Conservation (phyloP, 2,329 filamentous ascomycete species). For the Monilinia polystroma region DNA sequence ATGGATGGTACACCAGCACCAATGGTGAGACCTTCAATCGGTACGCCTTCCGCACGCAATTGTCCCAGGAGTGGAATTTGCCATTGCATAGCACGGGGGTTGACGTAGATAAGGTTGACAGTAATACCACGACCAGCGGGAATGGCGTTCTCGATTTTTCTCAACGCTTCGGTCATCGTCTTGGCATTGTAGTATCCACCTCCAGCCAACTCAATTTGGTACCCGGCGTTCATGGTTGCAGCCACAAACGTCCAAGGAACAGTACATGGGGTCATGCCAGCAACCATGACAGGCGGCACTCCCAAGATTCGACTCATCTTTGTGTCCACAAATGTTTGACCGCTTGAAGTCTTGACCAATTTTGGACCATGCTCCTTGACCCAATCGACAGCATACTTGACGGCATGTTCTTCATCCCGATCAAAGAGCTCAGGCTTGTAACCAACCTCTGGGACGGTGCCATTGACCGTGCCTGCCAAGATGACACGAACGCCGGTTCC, state of each 20-base stretch:
- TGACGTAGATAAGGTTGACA: constrained; percentile 89
- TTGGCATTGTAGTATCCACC: constrained; percentile 85
- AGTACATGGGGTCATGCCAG: constrained; percentile 90
- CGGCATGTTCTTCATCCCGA: constrained; percentile 88
- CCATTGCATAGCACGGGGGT: constrained; percentile 86
- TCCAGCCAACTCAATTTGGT: constrained; percentile 86
- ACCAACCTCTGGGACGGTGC: constrained; percentile 84
- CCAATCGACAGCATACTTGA: constrained; percentile 96
- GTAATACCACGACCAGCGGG: constrained; percentile 84
- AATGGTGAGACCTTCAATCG: constrained; percentile 89
- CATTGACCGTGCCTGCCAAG: constrained; percentile 87
- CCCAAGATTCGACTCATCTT: constrained; percentile 90
- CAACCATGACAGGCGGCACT: constrained; percentile 83
- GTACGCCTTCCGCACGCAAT: constrained; percentile 79
- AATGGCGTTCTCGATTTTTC: constrained; percentile 81
- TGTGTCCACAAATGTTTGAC: constrained; percentile 90
- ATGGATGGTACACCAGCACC: constrained; percentile 92
- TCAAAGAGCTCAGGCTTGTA: constrained; percentile 99
- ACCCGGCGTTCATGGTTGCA: constrained; percentile 92
- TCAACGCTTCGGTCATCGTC: constrained; percentile 77
- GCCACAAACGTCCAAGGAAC: constrained; percentile 90
- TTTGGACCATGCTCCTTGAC: constrained; percentile 95
- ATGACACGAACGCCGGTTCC: constrained; percentile 96
- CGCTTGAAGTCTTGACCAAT: constrained; percentile 83
- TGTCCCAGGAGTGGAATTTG: constrained; percentile 82